A percentile compares a stretch with the other conserved stretches of the same genome.
Conservation (phyloP, 2,329 filamentous ascomycete genomes). For the Hypomyces perniciosus region DNA sequence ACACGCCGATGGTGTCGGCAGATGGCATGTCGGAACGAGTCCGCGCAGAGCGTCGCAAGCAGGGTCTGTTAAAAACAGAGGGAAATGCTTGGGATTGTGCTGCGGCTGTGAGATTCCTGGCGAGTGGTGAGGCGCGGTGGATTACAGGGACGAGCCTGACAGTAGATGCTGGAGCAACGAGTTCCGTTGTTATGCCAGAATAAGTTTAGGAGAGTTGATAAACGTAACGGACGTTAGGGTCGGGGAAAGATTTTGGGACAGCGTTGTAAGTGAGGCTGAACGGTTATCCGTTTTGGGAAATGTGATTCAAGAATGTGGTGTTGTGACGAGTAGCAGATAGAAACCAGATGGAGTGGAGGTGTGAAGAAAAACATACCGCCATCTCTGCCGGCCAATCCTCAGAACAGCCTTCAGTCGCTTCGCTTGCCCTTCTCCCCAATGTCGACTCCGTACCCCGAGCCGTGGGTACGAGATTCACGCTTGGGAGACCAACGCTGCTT, state of each 20-base stretch:
- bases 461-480: too few species aligned
- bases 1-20: constrained; percentile 41
- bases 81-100: constrained; percentile 40
- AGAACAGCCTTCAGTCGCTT: too few species aligned
- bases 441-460: too few species aligned
- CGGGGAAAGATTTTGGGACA: neutral
- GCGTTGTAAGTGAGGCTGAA: neutral
- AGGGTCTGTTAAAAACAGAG: constrained; percentile 36
- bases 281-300: neutral
- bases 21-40: constrained; percentile 35
- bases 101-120: constrained; percentile 34
- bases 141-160: constrained; percentile 37
- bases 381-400: too few species aligned
- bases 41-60: constrained; percentile 30
- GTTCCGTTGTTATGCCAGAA: constrained; percentile 8
- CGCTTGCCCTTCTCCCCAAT: too few species aligned
- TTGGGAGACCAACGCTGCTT: too few species aligned
- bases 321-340: neutral
- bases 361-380: too few species aligned
- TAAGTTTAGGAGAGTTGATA: too few species aligned
- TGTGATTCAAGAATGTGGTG: neutral
- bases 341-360: too few species aligned
- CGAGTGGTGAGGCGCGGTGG: constrained; percentile 36
- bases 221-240: neutral
- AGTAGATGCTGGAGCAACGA: constrained; percentile 37